These are phyloP conservation scores for Cryptococcus neoformans DNA, from an alignment of 1,284 basidiomycete genomes.

Conservation along the genomic window DNA sequence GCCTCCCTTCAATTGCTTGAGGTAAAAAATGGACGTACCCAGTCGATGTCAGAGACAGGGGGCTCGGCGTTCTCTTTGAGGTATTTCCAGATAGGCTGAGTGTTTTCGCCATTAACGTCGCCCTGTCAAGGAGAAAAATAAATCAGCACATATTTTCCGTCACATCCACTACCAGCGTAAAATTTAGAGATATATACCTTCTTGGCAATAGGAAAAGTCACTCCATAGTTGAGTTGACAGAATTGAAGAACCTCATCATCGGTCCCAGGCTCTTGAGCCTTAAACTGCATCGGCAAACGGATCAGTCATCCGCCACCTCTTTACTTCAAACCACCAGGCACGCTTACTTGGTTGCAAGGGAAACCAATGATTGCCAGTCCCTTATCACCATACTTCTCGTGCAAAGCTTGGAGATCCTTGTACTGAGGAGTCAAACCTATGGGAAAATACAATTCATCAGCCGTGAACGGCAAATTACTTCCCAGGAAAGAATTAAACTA, in stretches of 20 bases:
- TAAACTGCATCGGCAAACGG: constrained; percentile 30
- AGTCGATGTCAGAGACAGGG: constrained; percentile 47
- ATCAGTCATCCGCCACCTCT: no score
- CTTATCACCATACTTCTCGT: constrained; percentile 77
- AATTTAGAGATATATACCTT: constrained; percentile 51
- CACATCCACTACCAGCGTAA: background rate
- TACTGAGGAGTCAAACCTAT: constrained; percentile 83
- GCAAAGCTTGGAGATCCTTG: constrained; percentile 74
- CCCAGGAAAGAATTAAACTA: constrained; percentile 1
- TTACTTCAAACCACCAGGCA: no score
- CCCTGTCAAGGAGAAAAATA: constrained; percentile 17
- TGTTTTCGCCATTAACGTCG: constrained; percentile 53
- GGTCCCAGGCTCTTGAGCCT: constrained; percentile 68
- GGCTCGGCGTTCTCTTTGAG: constrained; percentile 47
- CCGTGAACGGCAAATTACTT: background rate
- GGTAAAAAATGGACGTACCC: constrained; percentile 26
- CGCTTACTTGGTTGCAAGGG: constrained; percentile 80
- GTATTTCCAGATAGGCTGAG: constrained; percentile 54
- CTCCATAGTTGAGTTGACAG: constrained; percentile 68
- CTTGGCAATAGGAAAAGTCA: constrained; percentile 78
- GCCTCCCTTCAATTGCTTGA: background rate
- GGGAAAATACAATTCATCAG: background rate
- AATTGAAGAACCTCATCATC: constrained; percentile 63
- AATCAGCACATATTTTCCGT: background rate
- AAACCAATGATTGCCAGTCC: constrained; percentile 80